phyloP scores from a whole-genome alignment of 768 basidiomycete species.

The Podaxis sp. region DNA sequence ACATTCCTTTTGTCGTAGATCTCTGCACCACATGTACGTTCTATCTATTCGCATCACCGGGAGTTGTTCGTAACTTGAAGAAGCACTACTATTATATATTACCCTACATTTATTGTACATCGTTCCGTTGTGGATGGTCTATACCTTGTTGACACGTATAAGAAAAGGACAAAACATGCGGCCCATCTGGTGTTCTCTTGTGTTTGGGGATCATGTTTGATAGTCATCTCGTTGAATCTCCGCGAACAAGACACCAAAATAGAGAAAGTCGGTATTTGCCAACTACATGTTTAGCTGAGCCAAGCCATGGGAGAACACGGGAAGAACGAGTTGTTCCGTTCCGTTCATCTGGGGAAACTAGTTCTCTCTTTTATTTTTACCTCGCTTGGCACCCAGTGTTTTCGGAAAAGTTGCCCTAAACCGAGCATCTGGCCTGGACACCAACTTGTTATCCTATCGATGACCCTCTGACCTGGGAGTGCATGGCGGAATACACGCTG shows the following conservation, averaged over 20 bases:
- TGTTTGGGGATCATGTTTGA: too few relatives aligned
- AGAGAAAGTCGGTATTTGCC: background rate
- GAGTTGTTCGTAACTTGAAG: background rate
- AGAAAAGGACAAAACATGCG: background rate
- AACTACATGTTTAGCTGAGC: background rate
- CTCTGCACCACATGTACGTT: constrained; percentile 12
- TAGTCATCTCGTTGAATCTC: background rate
- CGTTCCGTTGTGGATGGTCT: background rate
- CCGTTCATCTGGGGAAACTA: background rate
- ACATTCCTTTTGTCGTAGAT: constrained; percentile 4
- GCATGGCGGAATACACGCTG: background rate
- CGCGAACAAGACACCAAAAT: background rate
- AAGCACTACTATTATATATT: constrained; percentile 4
- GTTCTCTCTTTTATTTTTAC: background rate
- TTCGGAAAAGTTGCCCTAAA: background rate
- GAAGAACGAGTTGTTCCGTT: background rate
- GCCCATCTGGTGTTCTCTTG: too few relatives aligned
- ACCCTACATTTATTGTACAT: constrained; percentile 13
- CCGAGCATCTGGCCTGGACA: background rate
- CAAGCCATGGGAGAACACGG: too few relatives aligned
- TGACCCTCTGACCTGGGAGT: constrained; percentile 1
- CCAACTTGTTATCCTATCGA: background rate
- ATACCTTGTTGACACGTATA: constrained; percentile 1
- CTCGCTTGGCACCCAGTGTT: background rate
- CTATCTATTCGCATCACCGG: constrained; percentile 1